Evolutionary conservation across 2,329 filamentous ascomycete genomes (phyloP), one percentile per base, ranked within the genome.

Genomic region (Curvularia hawaiiensis): DNA sequence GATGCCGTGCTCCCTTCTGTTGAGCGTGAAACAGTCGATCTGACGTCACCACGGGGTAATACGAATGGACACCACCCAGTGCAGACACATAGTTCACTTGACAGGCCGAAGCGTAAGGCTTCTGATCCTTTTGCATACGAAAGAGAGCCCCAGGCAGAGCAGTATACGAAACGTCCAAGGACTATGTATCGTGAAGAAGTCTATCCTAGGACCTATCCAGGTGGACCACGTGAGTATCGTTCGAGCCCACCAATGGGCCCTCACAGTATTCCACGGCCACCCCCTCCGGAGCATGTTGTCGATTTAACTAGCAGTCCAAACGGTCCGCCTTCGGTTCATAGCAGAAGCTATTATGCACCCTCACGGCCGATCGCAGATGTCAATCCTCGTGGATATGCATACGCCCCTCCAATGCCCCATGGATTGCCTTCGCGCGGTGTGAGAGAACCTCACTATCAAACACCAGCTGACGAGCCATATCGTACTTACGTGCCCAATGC

Each of bases 1-100:
- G 72, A 75, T 50, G 50, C 70, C 40, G 66, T 72, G 28, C 53
- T 75, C 24, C 73, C 73, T 22, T 76, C 73, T 24, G 66, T 76
- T 58, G 73, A 76, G 58, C 66, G 58, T 54, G 71, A 75, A 40
- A 59, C 61, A 18, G 52, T 61, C n/a, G 59, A 66, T 51, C 44
- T 65, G 28, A 59, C 55, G 3, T 68, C 65, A 12, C 59, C 66
- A 45, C 64, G 57, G 28, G 64, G 57, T 39, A 22, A 40, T 35
- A 31, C 40, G 28, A 52, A 48, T 12, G 39, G 47, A 28, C 59
- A 63, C 7, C 58, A 43, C 10, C 50, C 51, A 39, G 4, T 54
- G 28, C 55, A 60, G 54, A 54, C 57, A 22, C 50, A 47, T 28
- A 58, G 59, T 31, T 24, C 45, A 30, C 30, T 41, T n/a, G 47